Percentiles rank a stretch among this genome's conserved stretches.
These are phyloP conservation scores for Cryptococcus sp. DNA, from an alignment of 1,284 basidiomycete species.

Conservation along the genomic window DNA sequence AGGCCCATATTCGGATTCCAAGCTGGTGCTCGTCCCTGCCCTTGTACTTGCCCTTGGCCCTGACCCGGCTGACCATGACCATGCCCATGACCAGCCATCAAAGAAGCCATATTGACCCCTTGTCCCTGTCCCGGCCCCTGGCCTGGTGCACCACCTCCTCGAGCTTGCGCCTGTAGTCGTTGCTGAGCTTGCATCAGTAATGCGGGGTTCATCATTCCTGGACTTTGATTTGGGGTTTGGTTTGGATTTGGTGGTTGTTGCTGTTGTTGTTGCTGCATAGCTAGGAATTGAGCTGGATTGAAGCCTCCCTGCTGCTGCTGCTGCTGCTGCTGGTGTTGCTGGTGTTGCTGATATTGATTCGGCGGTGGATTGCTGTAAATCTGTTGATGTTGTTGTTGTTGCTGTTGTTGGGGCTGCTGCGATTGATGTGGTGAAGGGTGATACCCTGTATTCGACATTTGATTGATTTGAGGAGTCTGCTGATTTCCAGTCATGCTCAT, in stretches of 20 bases:
- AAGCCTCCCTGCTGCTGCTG: neutral
- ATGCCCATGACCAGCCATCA: neutral
- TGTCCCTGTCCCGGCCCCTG: neutral
- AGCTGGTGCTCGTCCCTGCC: neutral
- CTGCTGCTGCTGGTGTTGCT: neutral
- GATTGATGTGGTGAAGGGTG: neutral
- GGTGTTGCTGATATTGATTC: neutral
- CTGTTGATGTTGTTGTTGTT: neutral
- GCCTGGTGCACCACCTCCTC: neutral
- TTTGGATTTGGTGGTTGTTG: constrained; percentile 3
- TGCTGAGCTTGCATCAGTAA: constrained; percentile 1
- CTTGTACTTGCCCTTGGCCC: constrained; percentile 1
- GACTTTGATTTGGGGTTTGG: constrained; percentile 1
- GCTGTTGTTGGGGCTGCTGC: neutral
- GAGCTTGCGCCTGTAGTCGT: constrained; percentile 6
- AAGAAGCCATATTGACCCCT: neutral
- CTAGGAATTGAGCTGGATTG: neutral
- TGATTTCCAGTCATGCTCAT: neutral
- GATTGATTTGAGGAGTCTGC: neutral
- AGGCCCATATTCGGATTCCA: neutral
- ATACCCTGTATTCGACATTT: no score
- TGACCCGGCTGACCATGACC: neutral
- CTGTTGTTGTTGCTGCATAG: neutral
- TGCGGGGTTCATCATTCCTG: neutral
- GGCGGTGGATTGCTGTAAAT: neutral